A percentile compares a stretch with the other conserved stretches of the same genome.
Conservation (phyloP, 2,329 filamentous ascomycete species). For the Shiraia sp. region DNA sequence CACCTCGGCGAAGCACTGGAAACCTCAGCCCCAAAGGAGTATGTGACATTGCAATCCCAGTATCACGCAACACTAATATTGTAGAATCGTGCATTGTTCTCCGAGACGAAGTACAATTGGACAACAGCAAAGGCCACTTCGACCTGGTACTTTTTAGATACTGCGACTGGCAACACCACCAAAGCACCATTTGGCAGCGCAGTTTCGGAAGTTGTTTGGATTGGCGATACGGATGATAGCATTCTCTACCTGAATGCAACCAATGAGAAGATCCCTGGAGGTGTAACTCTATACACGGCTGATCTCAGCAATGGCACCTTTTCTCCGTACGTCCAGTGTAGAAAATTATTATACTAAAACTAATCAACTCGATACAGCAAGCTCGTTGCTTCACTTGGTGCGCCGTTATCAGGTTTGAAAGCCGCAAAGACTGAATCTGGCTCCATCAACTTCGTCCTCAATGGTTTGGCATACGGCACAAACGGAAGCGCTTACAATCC, state of each 20-base stretch:
- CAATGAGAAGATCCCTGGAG: slow-evolving; percentile 56
- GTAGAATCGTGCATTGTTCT: slow-evolving; percentile 39
- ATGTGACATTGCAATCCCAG: slow-evolving; percentile 5
- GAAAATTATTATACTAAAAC: too few species aligned
- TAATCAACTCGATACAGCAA: slow-evolving; percentile 19
- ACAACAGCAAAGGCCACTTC: slow-evolving; percentile 49
- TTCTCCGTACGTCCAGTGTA: slow-evolving; percentile 21
- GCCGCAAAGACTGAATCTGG: slow-evolving; percentile 44
- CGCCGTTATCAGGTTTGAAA: slow-evolving; percentile 56
- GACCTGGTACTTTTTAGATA: slow-evolving; percentile 48
- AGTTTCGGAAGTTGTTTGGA: slow-evolving; percentile 41
- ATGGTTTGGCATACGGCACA: slow-evolving; percentile 63
- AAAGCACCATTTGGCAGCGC: slow-evolving; percentile 37
- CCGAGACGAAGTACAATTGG: slow-evolving; percentile 43
- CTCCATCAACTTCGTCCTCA: slow-evolving; percentile 53
- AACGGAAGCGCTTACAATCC: slow-evolving; percentile 72
- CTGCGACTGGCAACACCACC: slow-evolving; percentile 35
- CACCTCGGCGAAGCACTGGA: slow-evolving; percentile 37
- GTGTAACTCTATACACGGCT: slow-evolving; percentile 41
- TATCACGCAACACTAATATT: slow-evolving; percentile 2
- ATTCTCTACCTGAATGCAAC: slow-evolving; percentile 69
- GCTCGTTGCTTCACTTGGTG: slow-evolving; percentile 47
- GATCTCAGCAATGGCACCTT: slow-evolving; percentile 32
- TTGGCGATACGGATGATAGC: slow-evolving; percentile 44
- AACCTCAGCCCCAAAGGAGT: slow-evolving; percentile 40